phyloP scores from a whole-genome alignment of 768 basidiomycete species.

The Russula griseocarnosa region DNA sequence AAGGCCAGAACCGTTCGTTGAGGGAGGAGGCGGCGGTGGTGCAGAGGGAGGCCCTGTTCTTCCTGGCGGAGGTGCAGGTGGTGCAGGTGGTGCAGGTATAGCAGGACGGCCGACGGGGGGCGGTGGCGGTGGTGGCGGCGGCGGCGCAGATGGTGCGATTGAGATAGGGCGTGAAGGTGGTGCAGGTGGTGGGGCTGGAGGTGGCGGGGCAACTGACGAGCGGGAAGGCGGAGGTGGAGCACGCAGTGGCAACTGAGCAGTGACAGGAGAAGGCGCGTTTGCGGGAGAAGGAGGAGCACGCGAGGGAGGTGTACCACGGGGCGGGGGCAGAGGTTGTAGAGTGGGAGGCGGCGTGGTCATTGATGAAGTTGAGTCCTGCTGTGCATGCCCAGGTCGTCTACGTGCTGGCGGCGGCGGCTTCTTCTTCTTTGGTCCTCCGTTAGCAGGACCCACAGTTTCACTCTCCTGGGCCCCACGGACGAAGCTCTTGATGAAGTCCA shows the following conservation, averaged over 20 bases:
- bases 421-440: slow-evolving; percentile 33
- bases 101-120: slow-evolving; percentile 35
- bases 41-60: slow-evolving; percentile 26
- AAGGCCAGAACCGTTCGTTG: slow-evolving; percentile 34
- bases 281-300: slow-evolving; percentile 32
- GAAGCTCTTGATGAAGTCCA: slow-evolving; percentile 86
- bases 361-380: slow-evolving; percentile 32
- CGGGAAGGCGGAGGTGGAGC: slow-evolving; percentile 36
- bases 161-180: slow-evolving; percentile 36
- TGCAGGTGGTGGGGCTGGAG: slow-evolving; percentile 35
- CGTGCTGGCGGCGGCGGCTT: slow-evolving; percentile 39
- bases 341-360: slow-evolving; percentile 46
- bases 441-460: background rate
- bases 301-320: slow-evolving; percentile 33
- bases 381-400: slow-evolving; percentile 29
- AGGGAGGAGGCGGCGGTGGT: slow-evolving; percentile 34
- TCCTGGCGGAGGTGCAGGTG: slow-evolving; percentile 30
- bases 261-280: slow-evolving; percentile 33
- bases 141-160: slow-evolving; percentile 34
- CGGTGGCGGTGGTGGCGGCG: slow-evolving; percentile 39
- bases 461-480: slow-evolving; percentile 48
- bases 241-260: slow-evolving; percentile 32
- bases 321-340: slow-evolving; percentile 40
- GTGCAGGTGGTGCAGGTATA: slow-evolving; percentile 29
- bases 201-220: slow-evolving; percentile 32